These are phyloP conservation scores for Kwoniella sp. DNA, from an alignment of 768 basidiomycete genomes.

Conservation along the genomic window DNA sequence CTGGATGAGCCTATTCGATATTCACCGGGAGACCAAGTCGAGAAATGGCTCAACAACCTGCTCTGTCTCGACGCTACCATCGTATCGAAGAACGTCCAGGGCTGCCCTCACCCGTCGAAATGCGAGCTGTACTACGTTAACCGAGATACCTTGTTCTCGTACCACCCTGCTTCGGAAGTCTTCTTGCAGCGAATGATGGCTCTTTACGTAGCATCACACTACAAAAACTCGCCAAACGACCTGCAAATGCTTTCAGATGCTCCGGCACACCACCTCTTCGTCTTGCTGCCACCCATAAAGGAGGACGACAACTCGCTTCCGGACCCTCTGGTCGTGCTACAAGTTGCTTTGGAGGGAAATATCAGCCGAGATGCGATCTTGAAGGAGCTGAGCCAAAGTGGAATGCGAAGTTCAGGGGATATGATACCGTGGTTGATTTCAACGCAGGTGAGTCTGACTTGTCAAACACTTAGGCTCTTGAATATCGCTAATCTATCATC, in stretches of 20 bases:
- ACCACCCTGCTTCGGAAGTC: conserved; percentile 93
- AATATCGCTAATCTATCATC: conserved; percentile 22
- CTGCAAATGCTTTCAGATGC: conserved; percentile 96
- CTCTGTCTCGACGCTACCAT: conserved; percentile 87
- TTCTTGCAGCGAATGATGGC: conserved; percentile 99
- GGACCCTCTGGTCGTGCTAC: conserved; percentile 91
- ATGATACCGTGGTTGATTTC: conserved; percentile 97
- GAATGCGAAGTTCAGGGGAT: conserved; percentile 85
- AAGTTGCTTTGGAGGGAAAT: conserved; percentile 92
- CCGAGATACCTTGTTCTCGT: conserved; percentile 94
- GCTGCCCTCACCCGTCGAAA: conserved; percentile 89
- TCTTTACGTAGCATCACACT: conserved; percentile 94
- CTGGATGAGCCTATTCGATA: conserved; percentile 95
- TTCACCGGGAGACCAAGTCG: conserved; percentile 78
- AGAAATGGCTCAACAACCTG: conserved; percentile 88
- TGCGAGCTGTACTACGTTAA: conserved; percentile 96
- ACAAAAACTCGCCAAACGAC: conserved; percentile 99
- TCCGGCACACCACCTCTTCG: conserved; percentile 94
- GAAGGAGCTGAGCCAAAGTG: conserved; percentile 74
- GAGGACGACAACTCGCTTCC: conserved; percentile 88
- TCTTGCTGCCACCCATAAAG: conserved; percentile 86
- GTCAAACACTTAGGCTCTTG: no score
- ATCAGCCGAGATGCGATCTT: conserved; percentile 82
- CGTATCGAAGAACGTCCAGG: conserved; percentile 59
- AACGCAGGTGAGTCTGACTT: conserved; percentile 61